These are phyloP conservation scores for Pseudogymnoascus pannorum DNA, from an alignment of 2,329 filamentous ascomycete species.

Conservation along the genomic window DNA sequence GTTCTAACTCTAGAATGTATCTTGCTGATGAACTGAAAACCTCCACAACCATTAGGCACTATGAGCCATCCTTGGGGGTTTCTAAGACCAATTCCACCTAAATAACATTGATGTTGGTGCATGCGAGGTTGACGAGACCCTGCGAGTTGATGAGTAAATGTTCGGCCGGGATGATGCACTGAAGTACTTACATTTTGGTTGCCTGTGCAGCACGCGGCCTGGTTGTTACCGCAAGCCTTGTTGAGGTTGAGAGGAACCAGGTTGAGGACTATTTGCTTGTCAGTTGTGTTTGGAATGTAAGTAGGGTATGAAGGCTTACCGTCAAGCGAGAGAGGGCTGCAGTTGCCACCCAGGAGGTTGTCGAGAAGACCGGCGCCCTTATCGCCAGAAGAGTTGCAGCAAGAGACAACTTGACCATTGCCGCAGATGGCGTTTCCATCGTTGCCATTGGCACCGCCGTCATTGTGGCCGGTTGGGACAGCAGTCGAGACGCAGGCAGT, in stretches of 20 bases:
- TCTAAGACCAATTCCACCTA: background rate
- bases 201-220: background rate
- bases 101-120: background rate
- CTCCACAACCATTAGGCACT: background rate
- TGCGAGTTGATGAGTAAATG: background rate
- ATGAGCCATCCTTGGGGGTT: background rate
- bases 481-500: background rate
- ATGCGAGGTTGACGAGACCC: background rate
- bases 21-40: background rate
- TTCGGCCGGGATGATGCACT: background rate
- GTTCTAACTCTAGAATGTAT: background rate
- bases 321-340: background rate
- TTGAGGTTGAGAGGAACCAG: background rate
- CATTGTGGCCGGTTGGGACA: background rate
- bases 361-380: background rate
- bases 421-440: background rate
- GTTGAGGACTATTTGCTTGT: background rate
- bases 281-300: background rate
- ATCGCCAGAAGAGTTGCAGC: background rate
- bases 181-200: background rate
- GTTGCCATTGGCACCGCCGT: background rate
- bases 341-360: background rate
- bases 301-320: background rate
- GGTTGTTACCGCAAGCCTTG: background rate
- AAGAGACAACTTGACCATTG: background rate